These are phyloP conservation scores for Podospora pseudocomata DNA, from an alignment of 495 filamentous ascomycete genomes.

Conservation along the genomic window DNA sequence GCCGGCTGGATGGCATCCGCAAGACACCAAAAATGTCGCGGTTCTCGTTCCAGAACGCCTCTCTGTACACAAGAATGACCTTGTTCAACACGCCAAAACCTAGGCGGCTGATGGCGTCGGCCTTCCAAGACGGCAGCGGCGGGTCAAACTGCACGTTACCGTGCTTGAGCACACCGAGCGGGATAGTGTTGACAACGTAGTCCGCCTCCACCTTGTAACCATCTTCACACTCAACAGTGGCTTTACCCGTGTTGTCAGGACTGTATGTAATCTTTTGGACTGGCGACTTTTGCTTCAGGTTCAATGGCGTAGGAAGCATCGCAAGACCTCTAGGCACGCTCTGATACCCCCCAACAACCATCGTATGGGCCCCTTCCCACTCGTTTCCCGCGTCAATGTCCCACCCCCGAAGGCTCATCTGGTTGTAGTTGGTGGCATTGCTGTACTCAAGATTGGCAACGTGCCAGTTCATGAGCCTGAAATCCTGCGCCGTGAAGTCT, in stretches of 20 bases:
- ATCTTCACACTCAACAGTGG: conserved; percentile 72
- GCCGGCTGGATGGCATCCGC: conserved; percentile 57
- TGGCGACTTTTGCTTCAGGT: conserved; percentile 66
- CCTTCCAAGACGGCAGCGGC: conserved; percentile 80
- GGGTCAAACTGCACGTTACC: conserved; percentile 73
- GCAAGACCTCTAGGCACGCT: conserved; percentile 82
- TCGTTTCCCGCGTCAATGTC: conserved; percentile 97
- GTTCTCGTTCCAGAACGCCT: conserved; percentile 88
- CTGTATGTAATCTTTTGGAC: conserved; percentile 70
- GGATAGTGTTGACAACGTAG: conserved; percentile 80
- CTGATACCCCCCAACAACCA: conserved; percentile 89
- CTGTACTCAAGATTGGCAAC: conserved; percentile 97
- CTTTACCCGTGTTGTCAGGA: conserved; percentile 35
- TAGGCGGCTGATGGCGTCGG: conserved; percentile 73
- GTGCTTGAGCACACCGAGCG: conserved; percentile 85
- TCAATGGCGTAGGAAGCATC: conserved; percentile 69
- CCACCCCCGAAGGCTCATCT: conserved; percentile 87
- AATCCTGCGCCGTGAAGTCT: conserved; percentile 77
- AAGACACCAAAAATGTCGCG: conserved; percentile 93
- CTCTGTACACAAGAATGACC: conserved; percentile 82
- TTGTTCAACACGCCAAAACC: conserved; percentile 97
- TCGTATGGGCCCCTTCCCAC: conserved; percentile 89
- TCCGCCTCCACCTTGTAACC: conserved; percentile 77
- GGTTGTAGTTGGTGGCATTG: conserved; percentile 81
- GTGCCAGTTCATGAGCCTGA: conserved; percentile 95